A percentile compares a stretch with the other conserved stretches of the same genome.
Conservation (phyloP, 371 early-diverging fungal genomes). For the Rhizopus microsporus region DNA sequence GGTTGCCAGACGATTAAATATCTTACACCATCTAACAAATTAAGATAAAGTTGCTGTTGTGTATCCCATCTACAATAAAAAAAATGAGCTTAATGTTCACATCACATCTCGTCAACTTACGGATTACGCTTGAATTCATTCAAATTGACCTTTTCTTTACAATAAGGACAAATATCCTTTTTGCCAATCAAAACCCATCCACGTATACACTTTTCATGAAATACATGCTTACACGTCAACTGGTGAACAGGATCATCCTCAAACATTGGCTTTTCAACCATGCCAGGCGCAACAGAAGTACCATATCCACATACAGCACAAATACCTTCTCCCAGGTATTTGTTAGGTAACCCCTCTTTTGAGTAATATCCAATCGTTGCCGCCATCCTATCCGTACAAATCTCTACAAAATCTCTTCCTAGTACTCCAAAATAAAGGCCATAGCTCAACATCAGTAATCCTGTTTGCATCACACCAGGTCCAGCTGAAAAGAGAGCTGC, state of each 20-base stretch:
- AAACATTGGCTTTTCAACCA: conserved; percentile 24
- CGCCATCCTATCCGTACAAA: conserved; percentile 84
- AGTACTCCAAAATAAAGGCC: conserved; percentile 78
- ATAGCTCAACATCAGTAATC: conserved; percentile 57
- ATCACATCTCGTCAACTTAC: conserved; percentile 35
- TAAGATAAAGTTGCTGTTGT: conserved; percentile 76
- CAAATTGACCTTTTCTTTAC: conserved; percentile 86
- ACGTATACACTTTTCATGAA: conserved; percentile 92
- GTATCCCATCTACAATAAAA: conserved; percentile 60
- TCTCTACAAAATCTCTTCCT: conserved; percentile 84
- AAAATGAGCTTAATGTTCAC: conserved; percentile 1
- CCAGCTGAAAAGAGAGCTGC: conserved; percentile 43
- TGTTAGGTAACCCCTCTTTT: conserved; percentile 68
- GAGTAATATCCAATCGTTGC: conserved; percentile 75
- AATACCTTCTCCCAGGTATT: conserved; percentile 70
- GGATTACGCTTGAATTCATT: conserved; percentile 78
- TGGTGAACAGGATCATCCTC: conserved; percentile 61
- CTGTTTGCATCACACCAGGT: conserved; percentile 47
- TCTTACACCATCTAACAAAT: conserved; percentile 78
- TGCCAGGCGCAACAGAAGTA: conserved; percentile 24
- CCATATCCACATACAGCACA: conserved; percentile 84
- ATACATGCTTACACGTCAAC: conserved; percentile 77
- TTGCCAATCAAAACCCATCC: conserved; percentile 96
- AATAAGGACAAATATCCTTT: conserved; percentile 94
- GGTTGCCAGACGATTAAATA: conserved; percentile 86